These are phyloP conservation scores for Diddensiella caesifluorescens DNA, from an alignment of 805 yeast genomes.

Conservation along the genomic window DNA sequence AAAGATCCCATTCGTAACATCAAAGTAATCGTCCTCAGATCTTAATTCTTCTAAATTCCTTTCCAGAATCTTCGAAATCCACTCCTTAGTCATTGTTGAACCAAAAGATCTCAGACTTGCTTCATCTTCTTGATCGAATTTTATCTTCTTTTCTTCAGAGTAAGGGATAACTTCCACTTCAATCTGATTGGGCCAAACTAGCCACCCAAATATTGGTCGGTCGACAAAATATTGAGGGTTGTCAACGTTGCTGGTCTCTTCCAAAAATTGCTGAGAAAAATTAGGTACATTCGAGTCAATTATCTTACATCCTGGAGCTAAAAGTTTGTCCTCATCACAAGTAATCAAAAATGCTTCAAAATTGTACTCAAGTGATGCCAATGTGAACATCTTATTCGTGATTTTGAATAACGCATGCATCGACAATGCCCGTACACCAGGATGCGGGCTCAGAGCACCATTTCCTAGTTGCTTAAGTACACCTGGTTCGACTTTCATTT, in stretches of 20 bases:
- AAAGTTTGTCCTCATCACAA: conserved; percentile 36
- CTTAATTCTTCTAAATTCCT: conserved; percentile 55
- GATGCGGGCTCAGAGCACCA: conserved; percentile 45
- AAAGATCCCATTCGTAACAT: conserved; percentile 57
- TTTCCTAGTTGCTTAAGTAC: conserved; percentile 17
- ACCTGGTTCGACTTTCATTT: conserved; percentile 15
- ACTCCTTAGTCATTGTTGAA: conserved; percentile 43
- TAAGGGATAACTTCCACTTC: conserved; percentile 29
- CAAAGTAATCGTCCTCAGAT: conserved; percentile 54
- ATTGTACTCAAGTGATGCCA: conserved; percentile 47
- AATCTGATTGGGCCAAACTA: conserved; percentile 63
- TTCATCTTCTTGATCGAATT: conserved; percentile 40
- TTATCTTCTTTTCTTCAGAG: conserved; percentile 7
- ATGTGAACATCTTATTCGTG: conserved; percentile 40
- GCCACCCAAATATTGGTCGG: conserved; percentile 56
- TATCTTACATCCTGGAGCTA: conserved; percentile 35
- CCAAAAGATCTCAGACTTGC: conserved; percentile 42
- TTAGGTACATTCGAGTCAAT: conserved; percentile 41
- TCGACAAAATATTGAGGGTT: conserved; percentile 58
- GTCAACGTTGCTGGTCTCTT: conserved; percentile 47
- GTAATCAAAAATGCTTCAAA: conserved; percentile 30
- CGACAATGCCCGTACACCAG: conserved; percentile 55
- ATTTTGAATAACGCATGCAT: conserved; percentile 55
- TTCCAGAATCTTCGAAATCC: conserved; percentile 51
- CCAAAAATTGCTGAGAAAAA: conserved; percentile 40